Percentiles rank a stretch among this genome's conserved stretches.
Conservation (phyloP, 1,284 basidiomycete species). For the Ganoderma resinaceum region DNA sequence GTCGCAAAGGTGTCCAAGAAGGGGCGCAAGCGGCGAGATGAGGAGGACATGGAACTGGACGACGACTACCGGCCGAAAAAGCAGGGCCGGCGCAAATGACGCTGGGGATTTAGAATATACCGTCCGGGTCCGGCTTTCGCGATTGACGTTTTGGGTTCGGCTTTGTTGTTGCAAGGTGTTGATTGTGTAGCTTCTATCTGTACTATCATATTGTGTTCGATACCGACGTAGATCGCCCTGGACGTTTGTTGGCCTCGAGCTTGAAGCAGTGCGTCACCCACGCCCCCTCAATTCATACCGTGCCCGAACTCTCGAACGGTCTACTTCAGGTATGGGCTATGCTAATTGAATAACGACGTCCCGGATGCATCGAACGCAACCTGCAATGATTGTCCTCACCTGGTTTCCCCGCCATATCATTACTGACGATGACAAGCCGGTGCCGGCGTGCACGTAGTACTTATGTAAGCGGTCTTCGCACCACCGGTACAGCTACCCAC, state of each 20-base stretch:
- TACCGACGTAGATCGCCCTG: not conserved
- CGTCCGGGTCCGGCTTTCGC: not conserved
- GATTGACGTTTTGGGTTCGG: not conserved
- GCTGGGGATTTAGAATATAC: not conserved
- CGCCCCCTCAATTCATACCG: too few species aligned
- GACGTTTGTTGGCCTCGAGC: not conserved
- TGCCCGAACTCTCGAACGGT: too few species aligned
- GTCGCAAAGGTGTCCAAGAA: conserved; percentile 26
- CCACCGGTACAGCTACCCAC: too few species aligned
- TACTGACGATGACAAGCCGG: too few species aligned
- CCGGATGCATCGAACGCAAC: too few species aligned
- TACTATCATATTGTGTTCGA: not conserved
- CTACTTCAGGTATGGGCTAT: too few species aligned
- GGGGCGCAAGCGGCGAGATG: conserved; percentile 21
- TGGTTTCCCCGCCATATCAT: too few species aligned
- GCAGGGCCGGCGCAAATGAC: conserved; percentile 1
- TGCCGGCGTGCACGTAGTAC: too few species aligned
- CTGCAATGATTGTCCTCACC: too few species aligned
- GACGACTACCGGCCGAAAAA: conserved; percentile 9
- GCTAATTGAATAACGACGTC: too few species aligned
- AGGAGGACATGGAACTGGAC: conserved; percentile 25
- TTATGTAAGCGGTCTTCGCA: too few species aligned
- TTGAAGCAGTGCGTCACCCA: not conserved
- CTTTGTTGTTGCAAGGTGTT: not conserved
- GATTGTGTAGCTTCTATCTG: not conserved